Conservation (phyloP, 2,329 filamentous ascomycete genomes). For the Monosporascus sp. region DNA sequence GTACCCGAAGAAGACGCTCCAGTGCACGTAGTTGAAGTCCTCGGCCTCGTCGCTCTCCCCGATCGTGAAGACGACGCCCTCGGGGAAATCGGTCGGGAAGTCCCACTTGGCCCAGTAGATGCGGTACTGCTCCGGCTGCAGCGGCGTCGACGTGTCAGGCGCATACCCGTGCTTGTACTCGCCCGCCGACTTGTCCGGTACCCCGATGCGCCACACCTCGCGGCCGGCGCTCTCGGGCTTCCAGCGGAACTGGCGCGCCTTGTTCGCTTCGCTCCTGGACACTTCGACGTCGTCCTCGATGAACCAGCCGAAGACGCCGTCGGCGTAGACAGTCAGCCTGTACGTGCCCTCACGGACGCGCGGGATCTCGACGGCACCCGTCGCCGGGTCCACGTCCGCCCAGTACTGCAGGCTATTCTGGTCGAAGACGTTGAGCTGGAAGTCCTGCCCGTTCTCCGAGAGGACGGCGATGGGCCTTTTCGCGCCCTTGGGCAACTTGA, state of each 20-base stretch:
- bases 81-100: conserved; percentile 52
- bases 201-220: conserved; percentile 58
- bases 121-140: conserved; percentile 49
- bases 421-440: conserved; percentile 54
- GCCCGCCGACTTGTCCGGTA: conserved; percentile 53
- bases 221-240: conserved; percentile 47
- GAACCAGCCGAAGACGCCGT: conserved; percentile 57
- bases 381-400: conserved; percentile 40
- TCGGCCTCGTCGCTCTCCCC: conserved; percentile 41
- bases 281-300: conserved; percentile 46
- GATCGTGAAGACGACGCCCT: conserved; percentile 51
- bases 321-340: conserved; percentile 57
- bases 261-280: conserved; percentile 30
- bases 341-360: conserved; percentile 54
- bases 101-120: conserved; percentile 58
- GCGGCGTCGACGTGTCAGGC: conserved; percentile 40
- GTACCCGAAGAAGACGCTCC: conserved; percentile 55
- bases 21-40: conserved; percentile 60
- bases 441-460: conserved; percentile 44
- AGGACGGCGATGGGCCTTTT: conserved; percentile 50
- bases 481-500: conserved; percentile 48
- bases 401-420: conserved; percentile 56
- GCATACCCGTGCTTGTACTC: conserved; percentile 55
- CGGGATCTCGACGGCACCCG: conserved; percentile 46
- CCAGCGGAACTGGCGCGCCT: conserved; percentile 39